Evolutionary conservation across 805 yeast species (phyloP).

Genomic region (Wickerhamomyces chambardii): DNA sequence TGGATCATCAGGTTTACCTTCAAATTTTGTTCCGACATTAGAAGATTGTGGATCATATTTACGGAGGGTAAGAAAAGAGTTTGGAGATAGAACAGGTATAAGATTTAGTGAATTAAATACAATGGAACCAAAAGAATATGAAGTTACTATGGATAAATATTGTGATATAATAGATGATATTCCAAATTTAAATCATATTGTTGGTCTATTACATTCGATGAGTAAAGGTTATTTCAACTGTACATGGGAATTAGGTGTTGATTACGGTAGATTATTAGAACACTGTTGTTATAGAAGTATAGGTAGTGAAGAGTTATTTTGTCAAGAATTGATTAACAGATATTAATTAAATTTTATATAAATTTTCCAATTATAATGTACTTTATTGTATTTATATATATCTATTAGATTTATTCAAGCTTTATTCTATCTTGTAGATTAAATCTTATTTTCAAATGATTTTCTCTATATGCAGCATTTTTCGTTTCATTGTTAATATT

Average conservation of each 20-base stretch:
- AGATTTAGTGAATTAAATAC: not conserved
- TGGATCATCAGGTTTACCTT: too few species aligned
- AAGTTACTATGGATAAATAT: not conserved
- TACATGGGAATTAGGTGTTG: constrained; percentile 33
- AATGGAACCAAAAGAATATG: not conserved
- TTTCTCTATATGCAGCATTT: too few species aligned
- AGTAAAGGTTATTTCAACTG: constrained; percentile 21
- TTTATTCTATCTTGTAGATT: too few species aligned
- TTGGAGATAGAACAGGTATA: constrained; percentile 9
- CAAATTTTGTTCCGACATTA: not conserved
- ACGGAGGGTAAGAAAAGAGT: constrained; percentile 28
- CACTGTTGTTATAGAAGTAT: constrained; percentile 36
- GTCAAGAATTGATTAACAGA: constrained; percentile 2
- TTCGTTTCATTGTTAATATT: too few species aligned
- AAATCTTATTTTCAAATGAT: too few species aligned
- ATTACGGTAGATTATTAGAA: constrained; percentile 30
- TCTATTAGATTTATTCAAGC: too few species aligned
- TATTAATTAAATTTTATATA: too few species aligned
- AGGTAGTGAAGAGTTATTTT: constrained; percentile 18
- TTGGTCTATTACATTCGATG: constrained; percentile 36
- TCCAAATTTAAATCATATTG: constrained; percentile 26
- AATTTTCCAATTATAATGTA: too few species aligned
- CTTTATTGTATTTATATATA: too few species aligned
- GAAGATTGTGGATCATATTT: constrained; percentile 39
- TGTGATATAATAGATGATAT: not conserved